Conservation (phyloP, 345 rosid genomes). For the Xanthoceras sorbifolium region DNA sequence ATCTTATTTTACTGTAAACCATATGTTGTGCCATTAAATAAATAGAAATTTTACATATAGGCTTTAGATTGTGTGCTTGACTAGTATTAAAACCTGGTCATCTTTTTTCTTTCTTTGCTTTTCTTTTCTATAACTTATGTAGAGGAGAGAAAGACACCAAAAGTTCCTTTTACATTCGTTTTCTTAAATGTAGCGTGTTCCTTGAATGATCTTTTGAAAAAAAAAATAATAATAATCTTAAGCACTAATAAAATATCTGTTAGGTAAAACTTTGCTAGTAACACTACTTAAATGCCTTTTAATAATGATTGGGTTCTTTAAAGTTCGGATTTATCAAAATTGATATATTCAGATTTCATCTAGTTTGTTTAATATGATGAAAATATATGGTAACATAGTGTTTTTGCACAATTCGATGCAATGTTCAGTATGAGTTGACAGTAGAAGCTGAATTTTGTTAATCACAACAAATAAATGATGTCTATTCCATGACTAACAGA, state of each 20-base stretch:
- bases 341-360: neutral
- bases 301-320: neutral
- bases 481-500: neutral
- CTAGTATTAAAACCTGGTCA: no score
- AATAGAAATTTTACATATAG: no score
- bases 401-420: neutral
- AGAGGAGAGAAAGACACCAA: no score
- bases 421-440: neutral
- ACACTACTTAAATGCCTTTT: neutral
- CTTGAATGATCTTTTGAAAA: no score
- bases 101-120: no score
- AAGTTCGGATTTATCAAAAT: neutral
- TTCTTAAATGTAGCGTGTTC: no score
- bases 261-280: neutral
- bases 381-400: neutral
- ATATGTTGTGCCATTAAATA: no score
- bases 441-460: neutral
- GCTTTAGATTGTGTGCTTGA: no score
- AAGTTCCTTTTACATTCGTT: no score
- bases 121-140: no score
- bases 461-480: neutral
- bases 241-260: neutral
- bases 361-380: neutral
- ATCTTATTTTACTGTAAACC: no score
- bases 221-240: no score